Evolutionary conservation across 2,329 filamentous ascomycete species (phyloP).

Genomic region (Aureobasidium sp.): DNA sequence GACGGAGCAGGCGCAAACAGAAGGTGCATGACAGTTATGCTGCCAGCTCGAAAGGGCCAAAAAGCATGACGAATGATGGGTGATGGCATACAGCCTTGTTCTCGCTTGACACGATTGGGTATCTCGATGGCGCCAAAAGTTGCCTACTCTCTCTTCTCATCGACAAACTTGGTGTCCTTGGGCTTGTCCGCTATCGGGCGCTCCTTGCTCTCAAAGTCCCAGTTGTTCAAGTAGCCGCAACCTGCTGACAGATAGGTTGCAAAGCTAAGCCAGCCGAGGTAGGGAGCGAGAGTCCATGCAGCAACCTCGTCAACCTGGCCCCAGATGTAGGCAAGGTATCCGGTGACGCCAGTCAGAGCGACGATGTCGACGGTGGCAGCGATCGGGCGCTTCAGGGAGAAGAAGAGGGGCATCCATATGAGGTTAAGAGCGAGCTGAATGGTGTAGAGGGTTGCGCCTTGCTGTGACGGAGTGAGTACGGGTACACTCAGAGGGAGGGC

Average conservation of each 20-base stretch:
- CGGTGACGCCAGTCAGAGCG: conserved; percentile 60
- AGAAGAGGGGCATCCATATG: conserved; percentile 89
- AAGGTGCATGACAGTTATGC: conserved; percentile 9
- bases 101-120: neutral
- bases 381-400: conserved; percentile 62
- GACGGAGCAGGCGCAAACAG: conserved; percentile 6
- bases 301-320: conserved; percentile 62
- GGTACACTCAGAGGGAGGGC: neutral
- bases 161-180: conserved; percentile 8
- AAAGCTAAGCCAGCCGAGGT: conserved; percentile 78
- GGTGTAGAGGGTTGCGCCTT: conserved; percentile 72
- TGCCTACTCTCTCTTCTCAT: conserved; percentile 13
- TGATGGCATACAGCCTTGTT: conserved; percentile 1
- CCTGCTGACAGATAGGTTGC: conserved; percentile 69
- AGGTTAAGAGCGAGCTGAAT: conserved; percentile 79
- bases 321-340: conserved; percentile 69
- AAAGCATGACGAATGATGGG: conserved; percentile 3
- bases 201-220: conserved; percentile 28
- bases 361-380: conserved; percentile 69
- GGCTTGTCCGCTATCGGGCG: conserved; percentile 7
- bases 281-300: conserved; percentile 68
- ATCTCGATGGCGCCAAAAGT: neutral
- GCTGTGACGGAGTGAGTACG: conserved; percentile 20
- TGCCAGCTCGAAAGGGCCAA: conserved; percentile 2
- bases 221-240: conserved; percentile 33